Conservation (phyloP, 148 eudicot genomes). For the Amaranthus cruentus region DNA sequence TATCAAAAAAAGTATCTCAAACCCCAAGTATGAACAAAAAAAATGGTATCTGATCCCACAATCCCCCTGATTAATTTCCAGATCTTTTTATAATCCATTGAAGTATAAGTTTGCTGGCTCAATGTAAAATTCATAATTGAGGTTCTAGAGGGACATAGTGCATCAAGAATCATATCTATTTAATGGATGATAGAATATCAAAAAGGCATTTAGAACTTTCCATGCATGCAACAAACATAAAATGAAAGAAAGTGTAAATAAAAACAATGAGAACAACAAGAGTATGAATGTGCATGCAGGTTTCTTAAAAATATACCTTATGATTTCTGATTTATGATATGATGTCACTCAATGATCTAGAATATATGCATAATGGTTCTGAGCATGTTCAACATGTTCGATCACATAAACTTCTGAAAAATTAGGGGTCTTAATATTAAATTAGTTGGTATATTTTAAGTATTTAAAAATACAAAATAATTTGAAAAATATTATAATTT, state of each 20-base stretch:
- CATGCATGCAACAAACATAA: neutral
- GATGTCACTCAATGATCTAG: no score
- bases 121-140: neutral
- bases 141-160: neutral
- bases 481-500: no score
- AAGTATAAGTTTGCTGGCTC: neutral
- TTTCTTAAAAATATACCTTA: neutral
- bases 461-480: no score
- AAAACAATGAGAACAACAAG: neutral
- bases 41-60: constrained; percentile 1
- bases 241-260: neutral
- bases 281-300: neutral
- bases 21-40: neutral
- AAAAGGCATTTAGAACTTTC: constrained; percentile 2
- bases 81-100: neutral
- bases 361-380: no score
- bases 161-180: constrained; percentile 16
- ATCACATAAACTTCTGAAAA: no score
- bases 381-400: no score
- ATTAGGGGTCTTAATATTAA: no score
- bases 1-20: neutral
- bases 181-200: constrained; percentile 1
- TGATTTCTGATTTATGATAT: no score
- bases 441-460: no score
- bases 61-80: neutral